A percentile compares a stretch with the other conserved stretches of the same genome.
These are phyloP conservation scores for Remersonia thermophila DNA, from an alignment of 2,329 filamentous ascomycete genomes.

Conservation along the genomic window DNA sequence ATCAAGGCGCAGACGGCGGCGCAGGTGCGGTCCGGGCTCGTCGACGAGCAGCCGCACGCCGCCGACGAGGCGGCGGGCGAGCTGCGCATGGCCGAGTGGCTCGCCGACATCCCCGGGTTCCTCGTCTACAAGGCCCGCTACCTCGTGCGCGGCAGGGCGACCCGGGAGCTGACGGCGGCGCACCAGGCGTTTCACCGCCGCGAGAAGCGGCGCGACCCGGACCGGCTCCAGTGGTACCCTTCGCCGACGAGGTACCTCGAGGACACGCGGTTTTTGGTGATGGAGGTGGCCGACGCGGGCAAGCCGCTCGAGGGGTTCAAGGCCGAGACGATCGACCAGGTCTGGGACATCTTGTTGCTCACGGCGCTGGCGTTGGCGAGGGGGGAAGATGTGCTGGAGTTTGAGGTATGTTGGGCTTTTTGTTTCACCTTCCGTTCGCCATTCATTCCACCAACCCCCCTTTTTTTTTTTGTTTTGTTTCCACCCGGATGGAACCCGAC, in stretches of 20 bases:
- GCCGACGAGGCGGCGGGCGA: conserved; percentile 46
- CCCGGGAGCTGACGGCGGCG: conserved; percentile 43
- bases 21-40: conserved; percentile 39
- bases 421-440: conserved; percentile 20
- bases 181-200: conserved; percentile 45
- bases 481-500: too few relatives aligned
- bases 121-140: conserved; percentile 55
- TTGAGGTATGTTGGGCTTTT: too few relatives aligned
- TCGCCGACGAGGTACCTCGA: conserved; percentile 48
- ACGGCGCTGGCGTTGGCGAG: conserved; percentile 47
- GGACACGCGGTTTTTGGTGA: conserved; percentile 45
- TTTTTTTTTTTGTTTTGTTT: too few relatives aligned
- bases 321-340: conserved; percentile 34
- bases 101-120: conserved; percentile 52
- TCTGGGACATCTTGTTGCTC: conserved; percentile 53
- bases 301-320: conserved; percentile 45
- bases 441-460: not conserved
- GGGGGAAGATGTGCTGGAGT: conserved; percentile 45
- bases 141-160: conserved; percentile 43
- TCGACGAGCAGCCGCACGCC: conserved; percentile 46
- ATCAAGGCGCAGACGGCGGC: conserved; percentile 46
- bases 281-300: conserved; percentile 52
- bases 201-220: conserved; percentile 42
- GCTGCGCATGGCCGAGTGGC: conserved; percentile 49
- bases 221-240: conserved; percentile 47